These are phyloP conservation scores for Phytophthora europaea DNA, from an alignment of 352 stramenopile genomes.

Conservation along the genomic window DNA sequence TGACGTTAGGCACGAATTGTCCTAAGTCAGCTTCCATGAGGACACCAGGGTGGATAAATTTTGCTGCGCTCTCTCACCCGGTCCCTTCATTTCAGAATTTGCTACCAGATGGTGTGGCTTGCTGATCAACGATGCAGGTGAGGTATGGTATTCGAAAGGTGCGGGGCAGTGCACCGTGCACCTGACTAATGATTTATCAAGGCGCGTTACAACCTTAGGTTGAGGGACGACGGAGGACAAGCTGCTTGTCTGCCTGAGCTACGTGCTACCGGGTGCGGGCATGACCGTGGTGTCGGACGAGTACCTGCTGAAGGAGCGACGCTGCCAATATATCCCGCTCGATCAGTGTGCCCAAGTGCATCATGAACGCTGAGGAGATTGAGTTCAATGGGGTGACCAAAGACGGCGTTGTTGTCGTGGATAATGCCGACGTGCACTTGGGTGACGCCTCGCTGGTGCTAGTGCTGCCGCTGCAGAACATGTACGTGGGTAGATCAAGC, in stretches of 20 bases:
- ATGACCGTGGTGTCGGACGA: constrained; percentile 97
- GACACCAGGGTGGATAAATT: no score
- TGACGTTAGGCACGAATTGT: no score
- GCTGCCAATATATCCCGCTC: constrained; percentile 95
- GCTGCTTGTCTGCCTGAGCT: constrained; percentile 97
- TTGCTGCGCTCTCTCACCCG: no score
- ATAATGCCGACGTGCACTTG: constrained; percentile 99
- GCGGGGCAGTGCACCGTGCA: no score
- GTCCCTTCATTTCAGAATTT: no score
- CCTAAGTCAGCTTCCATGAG: no score
- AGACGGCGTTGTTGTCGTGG: constrained; percentile 97
- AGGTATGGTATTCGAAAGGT: no score
- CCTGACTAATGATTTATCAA: no score
- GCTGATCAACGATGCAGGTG: no score
- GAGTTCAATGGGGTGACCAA: constrained; percentile 99
- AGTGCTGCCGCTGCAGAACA: constrained; percentile 98
- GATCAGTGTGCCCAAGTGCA: constrained; percentile 99
- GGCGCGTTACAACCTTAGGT: no score
- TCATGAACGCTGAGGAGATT: constrained; percentile 98
- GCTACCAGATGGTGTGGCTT: no score
- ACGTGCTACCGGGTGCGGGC: constrained; percentile 97
- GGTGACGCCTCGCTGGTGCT: constrained; percentile 98
- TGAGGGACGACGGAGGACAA: no score
- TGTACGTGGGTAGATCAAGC: constrained; percentile 98
- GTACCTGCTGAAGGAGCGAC: constrained; percentile 84